Evolutionary conservation across 169 alveolate genomes (phyloP).

Genomic region (Eimeria sp.): DNA sequence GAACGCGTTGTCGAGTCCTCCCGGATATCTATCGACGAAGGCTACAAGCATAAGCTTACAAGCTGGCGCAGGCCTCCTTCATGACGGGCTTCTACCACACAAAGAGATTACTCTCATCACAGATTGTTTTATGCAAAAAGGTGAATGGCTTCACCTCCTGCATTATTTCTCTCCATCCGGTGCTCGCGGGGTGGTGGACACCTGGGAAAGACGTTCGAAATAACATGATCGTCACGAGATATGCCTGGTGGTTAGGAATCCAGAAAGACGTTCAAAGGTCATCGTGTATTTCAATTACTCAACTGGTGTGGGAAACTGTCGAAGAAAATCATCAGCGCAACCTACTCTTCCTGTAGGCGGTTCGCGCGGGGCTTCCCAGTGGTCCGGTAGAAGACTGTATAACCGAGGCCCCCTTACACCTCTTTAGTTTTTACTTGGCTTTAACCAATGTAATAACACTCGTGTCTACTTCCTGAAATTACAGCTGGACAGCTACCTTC

Average conservation of each 20-base stretch:
- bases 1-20: not conserved
- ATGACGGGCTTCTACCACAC: not conserved
- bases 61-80: not conserved
- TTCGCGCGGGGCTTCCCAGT: conserved; percentile 29
- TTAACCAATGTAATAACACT: not conserved
- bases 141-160: not conserved
- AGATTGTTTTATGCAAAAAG: not conserved
- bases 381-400: not conserved
- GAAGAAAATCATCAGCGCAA: not conserved
- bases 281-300: not conserved
- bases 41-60: not conserved
- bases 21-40: not conserved
- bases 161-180: not conserved
- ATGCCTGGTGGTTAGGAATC: too few species aligned
- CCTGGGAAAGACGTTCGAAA: not conserved
- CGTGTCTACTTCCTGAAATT: not conserved
- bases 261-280: not conserved
- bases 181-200: not conserved
- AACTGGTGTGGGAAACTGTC: not conserved
- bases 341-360: not conserved
- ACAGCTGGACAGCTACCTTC: not conserved
- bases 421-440: not conserved
- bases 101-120: not conserved
- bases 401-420: not conserved
- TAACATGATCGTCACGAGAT: not conserved